Percentiles rank a stretch among this genome's conserved stretches.
These are phyloP conservation scores for Suillus lakei DNA, from an alignment of 768 basidiomycete genomes.

Conservation along the genomic window DNA sequence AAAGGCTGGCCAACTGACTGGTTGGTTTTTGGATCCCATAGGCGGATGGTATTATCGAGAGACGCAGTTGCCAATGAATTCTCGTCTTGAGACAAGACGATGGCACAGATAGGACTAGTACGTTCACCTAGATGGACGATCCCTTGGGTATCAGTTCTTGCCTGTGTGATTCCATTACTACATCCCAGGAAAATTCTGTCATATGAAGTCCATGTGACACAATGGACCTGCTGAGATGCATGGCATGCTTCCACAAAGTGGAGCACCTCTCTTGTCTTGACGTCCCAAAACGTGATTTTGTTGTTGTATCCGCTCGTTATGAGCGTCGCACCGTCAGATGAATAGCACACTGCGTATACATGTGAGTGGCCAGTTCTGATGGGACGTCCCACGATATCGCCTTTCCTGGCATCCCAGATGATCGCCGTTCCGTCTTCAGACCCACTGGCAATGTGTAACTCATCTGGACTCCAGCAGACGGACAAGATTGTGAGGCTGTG, in stretches of 20 bases:
- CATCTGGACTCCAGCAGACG: slow-evolving; percentile 3
- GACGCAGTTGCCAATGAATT: neutral
- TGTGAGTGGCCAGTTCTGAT: neutral
- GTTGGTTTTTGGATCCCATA: neutral
- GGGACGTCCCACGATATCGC: neutral
- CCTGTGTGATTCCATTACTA: neutral
- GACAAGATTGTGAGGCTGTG: neutral
- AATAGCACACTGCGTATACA: neutral
- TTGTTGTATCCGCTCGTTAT: slow-evolving; percentile 1
- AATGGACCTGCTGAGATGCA: neutral
- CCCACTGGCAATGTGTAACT: neutral
- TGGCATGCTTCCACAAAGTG: neutral
- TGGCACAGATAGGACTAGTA: neutral
- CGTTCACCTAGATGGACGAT: neutral
- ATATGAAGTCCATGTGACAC: neutral
- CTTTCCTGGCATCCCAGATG: neutral
- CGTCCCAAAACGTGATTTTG: neutral
- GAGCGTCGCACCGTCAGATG: neutral
- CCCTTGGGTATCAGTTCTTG: neutral
- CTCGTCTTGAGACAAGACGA: neutral
- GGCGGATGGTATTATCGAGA: neutral
- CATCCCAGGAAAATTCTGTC: neutral
- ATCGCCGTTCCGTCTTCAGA: slow-evolving; percentile 3
- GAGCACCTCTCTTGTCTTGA: neutral
- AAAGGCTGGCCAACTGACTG: neutral